Evolutionary conservation across 116 monocot species (phyloP), one percentile per base, ranked within the genome.

Genomic region (Zostera marina): DNA sequence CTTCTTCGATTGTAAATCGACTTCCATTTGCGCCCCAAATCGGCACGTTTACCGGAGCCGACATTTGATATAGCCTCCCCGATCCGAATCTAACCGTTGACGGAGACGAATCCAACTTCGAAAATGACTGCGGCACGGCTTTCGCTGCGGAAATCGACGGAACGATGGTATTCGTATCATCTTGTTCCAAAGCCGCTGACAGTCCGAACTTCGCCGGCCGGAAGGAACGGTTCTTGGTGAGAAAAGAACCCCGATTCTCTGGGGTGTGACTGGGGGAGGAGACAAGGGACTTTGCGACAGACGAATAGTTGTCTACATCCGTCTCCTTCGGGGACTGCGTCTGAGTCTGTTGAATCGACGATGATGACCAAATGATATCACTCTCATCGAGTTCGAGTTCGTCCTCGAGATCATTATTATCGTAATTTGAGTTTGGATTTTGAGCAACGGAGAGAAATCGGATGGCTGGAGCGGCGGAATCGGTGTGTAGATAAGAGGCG

Each of bases 31-130:
- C 60, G 25, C 74, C 69, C 83, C 91, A 86, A 43, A 42, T 58
- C 53, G 82, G 86, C 59, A 92, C 80, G 63, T 74, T 79, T 22
- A 92, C 64, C 46, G 91, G 86, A 22, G 83, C 83, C 23, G 91
- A 92, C 46, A 75, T 68, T 14, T 64, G 59, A 39, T 48, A 44
- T 26, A 59, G 8, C 45, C 49, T 70, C 63, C 66, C 24, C 16
- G 22, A 47, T 22, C 43, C 54, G 17, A 38, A 58, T 51, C 16
- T 17, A 25, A 9, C 2, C 26, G 1, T 11, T 2, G 59, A 47
- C 49, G 49, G 49, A 51, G 49, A 51, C 15, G 49, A 21, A 51
- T 51, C 49, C 49, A 51, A 13, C 49, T 19, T 3, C 7, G 20
- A 21, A 21, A 21, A 51, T 5, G 11, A 53, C 55, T 22, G 53